Evolutionary conservation across 1,284 basidiomycete species (phyloP), one percentile per base, ranked within the genome.

Genomic region (Golubevia sp.): DNA sequence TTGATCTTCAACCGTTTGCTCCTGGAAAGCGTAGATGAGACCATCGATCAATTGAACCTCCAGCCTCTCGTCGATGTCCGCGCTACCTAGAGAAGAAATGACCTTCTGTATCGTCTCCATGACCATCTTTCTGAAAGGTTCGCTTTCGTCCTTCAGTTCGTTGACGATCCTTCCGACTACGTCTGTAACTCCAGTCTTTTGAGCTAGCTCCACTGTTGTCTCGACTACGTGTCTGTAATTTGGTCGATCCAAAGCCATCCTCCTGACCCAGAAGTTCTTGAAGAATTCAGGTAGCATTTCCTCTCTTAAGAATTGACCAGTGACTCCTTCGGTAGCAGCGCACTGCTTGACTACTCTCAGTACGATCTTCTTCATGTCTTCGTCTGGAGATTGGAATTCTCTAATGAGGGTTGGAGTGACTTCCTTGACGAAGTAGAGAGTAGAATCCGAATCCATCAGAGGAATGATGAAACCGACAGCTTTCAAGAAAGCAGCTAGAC

Each of bases 291-390:
- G 77, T 18, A 79, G 66, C 70, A 83, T 66, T 64, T 81, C 79
- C 52, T 77, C 73, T 11, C 69, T 67, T 24, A 83, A 55, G 60
- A 78, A 83, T 8, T 69, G 62, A 50, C 79, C 77, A 0, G 78
- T 83, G 55, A 83, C 80, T n/a, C 80, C 80, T 34, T 83, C 80
- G n/a, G 80, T 81, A 2, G 72, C 71, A 25, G 80, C 74, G 57
- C 79, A 82, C 59, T 83, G 80, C 70, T 80, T 75, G 70, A 83
- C 80, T 13, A 83, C 80, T 50, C 79, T 78, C 56, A 83, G 76
- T 20, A 83, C 80, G 53, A 83, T 83, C 73, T 79, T 77, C 57
- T 79, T 79, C 80, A 83, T 83, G 65, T 83, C 80, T 58, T 83
- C 80, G 61, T 83, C 80, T 8, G 80, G 79, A 34, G 70, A 74